Evolutionary conservation across 2,329 filamentous ascomycete species (phyloP).

Genomic region (Diplodia corticola): DNA sequence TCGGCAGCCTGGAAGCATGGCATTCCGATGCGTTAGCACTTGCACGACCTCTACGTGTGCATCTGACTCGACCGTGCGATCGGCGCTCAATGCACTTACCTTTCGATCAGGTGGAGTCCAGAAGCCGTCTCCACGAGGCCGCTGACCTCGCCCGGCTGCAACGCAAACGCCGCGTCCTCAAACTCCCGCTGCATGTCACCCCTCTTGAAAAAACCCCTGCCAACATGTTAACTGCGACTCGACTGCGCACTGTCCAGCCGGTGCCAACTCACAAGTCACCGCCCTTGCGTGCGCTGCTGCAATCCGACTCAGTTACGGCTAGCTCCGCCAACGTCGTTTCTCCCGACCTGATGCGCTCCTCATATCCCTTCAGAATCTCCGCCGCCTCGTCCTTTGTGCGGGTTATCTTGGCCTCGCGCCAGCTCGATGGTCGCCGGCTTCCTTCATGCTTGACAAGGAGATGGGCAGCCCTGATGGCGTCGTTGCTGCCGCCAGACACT

Average conservation of each 20-base stretch:
- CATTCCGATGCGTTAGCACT: constrained; percentile 2
- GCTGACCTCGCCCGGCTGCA: constrained; percentile 85
- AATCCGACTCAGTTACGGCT: constrained; percentile 87
- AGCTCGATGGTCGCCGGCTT: constrained; percentile 86
- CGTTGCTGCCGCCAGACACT: constrained; percentile 54
- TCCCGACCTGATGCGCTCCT: constrained; percentile 72
- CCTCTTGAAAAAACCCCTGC: constrained; percentile 82
- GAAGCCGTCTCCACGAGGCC: constrained; percentile 87
- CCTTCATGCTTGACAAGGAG: constrained; percentile 90
- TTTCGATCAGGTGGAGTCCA: constrained; percentile 92
- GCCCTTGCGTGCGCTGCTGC: constrained; percentile 89
- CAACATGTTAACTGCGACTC: constrained; percentile 24
- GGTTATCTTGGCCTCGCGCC: constrained; percentile 87
- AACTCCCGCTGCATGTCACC: constrained; percentile 99
- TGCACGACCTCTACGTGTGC: constrained; percentile 17
- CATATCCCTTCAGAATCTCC: constrained; percentile 72
- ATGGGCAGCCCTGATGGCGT: constrained; percentile 92
- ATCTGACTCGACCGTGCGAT: background rate
- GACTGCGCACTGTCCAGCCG: background rate
- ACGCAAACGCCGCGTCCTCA: constrained; percentile 90
- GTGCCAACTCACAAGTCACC: constrained; percentile 70
- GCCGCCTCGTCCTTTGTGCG: constrained; percentile 84
- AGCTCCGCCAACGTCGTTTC: constrained; percentile 73
- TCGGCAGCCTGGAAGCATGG: constrained; percentile 16
- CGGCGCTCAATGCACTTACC: constrained; percentile 55